Evolutionary conservation across 2,329 filamentous ascomycete genomes (phyloP).

Genomic region (Davidsoniella eucalypti): DNA sequence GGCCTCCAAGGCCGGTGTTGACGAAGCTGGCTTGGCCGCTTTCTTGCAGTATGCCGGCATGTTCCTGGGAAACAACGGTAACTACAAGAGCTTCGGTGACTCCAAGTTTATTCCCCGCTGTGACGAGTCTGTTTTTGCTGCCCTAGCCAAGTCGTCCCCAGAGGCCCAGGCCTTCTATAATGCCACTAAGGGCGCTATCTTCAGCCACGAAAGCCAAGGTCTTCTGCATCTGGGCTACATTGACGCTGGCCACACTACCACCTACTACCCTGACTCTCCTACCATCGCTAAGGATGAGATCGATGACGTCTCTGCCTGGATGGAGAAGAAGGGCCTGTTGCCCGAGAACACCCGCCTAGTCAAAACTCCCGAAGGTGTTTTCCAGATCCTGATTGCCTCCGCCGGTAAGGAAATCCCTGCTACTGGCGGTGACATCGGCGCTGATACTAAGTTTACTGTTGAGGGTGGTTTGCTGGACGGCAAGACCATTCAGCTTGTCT

Average conservation of each 20-base stretch:
- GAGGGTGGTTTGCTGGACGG: slow-evolving; percentile 43
- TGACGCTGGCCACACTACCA: slow-evolving; percentile 60
- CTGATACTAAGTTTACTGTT: slow-evolving; percentile 43
- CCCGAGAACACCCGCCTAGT: slow-evolving; percentile 61
- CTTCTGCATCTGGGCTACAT: slow-evolving; percentile 63
- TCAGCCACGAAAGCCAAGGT: slow-evolving; percentile 44
- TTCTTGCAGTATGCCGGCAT: slow-evolving; percentile 66
- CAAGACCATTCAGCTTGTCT: slow-evolving; percentile 54
- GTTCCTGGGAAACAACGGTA: slow-evolving; percentile 66
- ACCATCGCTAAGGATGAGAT: slow-evolving; percentile 63
- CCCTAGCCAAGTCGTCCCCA: slow-evolving; percentile 43
- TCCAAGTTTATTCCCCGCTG: slow-evolving; percentile 68
- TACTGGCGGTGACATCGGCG: slow-evolving; percentile 52
- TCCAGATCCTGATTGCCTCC: slow-evolving; percentile 61
- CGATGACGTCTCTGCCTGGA: slow-evolving; percentile 51
- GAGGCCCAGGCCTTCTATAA: slow-evolving; percentile 49
- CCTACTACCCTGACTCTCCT: slow-evolving; percentile 65
- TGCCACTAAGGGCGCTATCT: slow-evolving; percentile 55
- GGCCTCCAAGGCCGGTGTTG: slow-evolving; percentile 46
- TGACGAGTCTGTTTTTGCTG: slow-evolving; percentile 43
- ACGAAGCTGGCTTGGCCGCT: slow-evolving; percentile 43
- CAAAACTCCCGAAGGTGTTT: slow-evolving; percentile 47
- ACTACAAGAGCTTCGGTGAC: slow-evolving; percentile 79
- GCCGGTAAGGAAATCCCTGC: slow-evolving; percentile 41
- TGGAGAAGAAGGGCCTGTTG: slow-evolving; percentile 54